These are phyloP conservation scores for Perilla frutescens DNA, from an alignment of 257 asterid genomes.

Conservation along the genomic window DNA sequence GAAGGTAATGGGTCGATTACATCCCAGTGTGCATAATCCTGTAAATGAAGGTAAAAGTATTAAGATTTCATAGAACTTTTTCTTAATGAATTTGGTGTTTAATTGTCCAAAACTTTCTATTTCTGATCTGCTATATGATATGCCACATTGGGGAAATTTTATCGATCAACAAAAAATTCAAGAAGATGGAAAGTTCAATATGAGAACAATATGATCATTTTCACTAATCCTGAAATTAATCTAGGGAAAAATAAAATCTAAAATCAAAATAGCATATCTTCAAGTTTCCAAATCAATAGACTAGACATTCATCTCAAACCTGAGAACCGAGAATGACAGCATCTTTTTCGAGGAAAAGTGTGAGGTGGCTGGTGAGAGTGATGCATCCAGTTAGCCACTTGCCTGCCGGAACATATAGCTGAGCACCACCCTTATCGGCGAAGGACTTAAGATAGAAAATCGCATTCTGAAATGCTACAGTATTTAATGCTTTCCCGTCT, in stretches of 20 bases:
- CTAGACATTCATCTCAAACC: conserved; percentile 46
- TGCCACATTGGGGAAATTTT: not conserved
- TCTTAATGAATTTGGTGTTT: not conserved
- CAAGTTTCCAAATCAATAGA: not conserved
- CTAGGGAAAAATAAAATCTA: not conserved
- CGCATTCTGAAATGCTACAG: conserved; percentile 95
- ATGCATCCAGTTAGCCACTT: conserved; percentile 88
- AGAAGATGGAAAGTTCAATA: too few species aligned
- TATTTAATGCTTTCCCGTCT: conserved; percentile 84
- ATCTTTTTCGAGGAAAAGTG: conserved; percentile 87
- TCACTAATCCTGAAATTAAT: not conserved
- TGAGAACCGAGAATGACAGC: conserved; percentile 88
- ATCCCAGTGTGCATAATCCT: conserved; percentile 76
- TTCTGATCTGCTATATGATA: not conserved
- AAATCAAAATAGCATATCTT: not conserved
- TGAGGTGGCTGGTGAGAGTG: conserved; percentile 95
- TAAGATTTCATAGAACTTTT: not conserved
- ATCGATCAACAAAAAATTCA: not conserved
- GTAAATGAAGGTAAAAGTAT: conserved; percentile 21
- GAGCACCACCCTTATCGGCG: conserved; percentile 98
- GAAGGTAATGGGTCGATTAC: conserved; percentile 79
- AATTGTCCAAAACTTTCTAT: not conserved
- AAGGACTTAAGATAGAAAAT: conserved; percentile 94
- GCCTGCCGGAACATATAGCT: conserved; percentile 94
- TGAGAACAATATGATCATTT: too few species aligned